These are phyloP conservation scores for Myriosclerotinia curreyana DNA, from an alignment of 2,329 filamentous ascomycete species.

Conservation along the genomic window DNA sequence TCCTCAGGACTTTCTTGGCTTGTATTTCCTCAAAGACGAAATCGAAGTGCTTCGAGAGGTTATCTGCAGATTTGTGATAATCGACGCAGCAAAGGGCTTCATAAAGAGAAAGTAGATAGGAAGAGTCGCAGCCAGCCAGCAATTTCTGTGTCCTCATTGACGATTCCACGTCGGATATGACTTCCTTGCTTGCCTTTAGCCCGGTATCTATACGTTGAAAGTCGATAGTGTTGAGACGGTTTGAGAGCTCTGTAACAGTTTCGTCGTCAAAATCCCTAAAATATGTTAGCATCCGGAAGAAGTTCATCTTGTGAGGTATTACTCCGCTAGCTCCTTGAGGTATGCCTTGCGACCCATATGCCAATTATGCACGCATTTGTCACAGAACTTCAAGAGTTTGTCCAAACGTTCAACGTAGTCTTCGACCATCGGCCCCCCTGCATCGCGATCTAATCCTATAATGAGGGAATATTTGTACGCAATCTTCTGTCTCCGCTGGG, in stretches of 20 bases:
- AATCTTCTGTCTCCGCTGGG: slow-evolving; percentile 54
- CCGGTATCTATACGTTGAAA: slow-evolving; percentile 59
- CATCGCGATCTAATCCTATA: slow-evolving; percentile 62
- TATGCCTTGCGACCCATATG: slow-evolving; percentile 65
- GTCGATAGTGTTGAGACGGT: slow-evolving; percentile 58
- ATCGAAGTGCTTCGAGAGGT: slow-evolving; percentile 57
- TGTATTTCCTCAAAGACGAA: slow-evolving; percentile 79
- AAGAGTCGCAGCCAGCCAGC: slow-evolving; percentile 44
- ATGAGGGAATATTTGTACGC: slow-evolving; percentile 68
- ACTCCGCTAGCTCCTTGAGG: slow-evolving; percentile 61
- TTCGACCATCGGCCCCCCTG: slow-evolving; percentile 55
- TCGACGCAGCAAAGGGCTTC: slow-evolving; percentile 83
- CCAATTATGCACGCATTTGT: slow-evolving; percentile 70
- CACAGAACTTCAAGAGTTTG: slow-evolving; percentile 59
- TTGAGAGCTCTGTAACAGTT: slow-evolving; percentile 50
- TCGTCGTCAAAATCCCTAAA: slow-evolving; percentile 46
- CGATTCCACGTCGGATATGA: slow-evolving; percentile 44
- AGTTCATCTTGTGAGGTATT: slow-evolving; percentile 36
- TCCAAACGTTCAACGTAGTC: slow-evolving; percentile 59
- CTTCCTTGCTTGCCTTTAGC: slow-evolving; percentile 53
- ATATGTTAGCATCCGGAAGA: slow-evolving; percentile 22
- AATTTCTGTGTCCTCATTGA: slow-evolving; percentile 33
- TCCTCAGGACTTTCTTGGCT: slow-evolving; percentile 72
- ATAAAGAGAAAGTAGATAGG: slow-evolving; percentile 76
- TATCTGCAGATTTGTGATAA: slow-evolving; percentile 56